Conservation (phyloP, 2,329 filamentous ascomycete species). For the Aureobasidium sp. region DNA sequence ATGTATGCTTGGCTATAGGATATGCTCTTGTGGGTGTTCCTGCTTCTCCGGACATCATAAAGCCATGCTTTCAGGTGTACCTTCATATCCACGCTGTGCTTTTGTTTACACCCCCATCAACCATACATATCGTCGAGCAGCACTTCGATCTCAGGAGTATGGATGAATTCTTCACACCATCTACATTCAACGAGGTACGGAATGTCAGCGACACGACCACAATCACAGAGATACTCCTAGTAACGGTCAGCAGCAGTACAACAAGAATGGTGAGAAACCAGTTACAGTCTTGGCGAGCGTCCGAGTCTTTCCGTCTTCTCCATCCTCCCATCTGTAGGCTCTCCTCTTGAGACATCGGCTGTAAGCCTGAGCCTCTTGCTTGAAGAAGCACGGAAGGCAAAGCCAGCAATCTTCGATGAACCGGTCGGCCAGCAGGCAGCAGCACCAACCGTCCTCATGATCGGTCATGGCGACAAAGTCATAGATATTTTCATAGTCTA, state of each 20-base stretch:
- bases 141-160: conserved; percentile 34
- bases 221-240: conserved; percentile 7
- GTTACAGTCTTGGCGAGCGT: neutral
- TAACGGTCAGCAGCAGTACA: neutral
- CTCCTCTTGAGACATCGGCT: neutral
- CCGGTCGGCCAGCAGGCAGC: neutral
- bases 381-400: conserved; percentile 12
- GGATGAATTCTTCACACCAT: neutral
- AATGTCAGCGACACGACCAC: neutral
- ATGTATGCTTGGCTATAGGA: too few relatives aligned
- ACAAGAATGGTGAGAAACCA: neutral
- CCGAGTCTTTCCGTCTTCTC: neutral
- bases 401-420: conserved; percentile 4
- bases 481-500: too few relatives aligned
- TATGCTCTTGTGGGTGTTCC: too few relatives aligned
- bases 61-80: neutral
- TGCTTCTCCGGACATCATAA: too few relatives aligned
- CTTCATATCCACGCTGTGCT: too few relatives aligned
- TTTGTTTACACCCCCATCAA: too few relatives aligned
- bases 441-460: neutral
- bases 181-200: neutral
- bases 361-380: conserved; percentile 31
- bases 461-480: neutral
- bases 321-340: neutral
- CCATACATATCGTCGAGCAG: neutral